Base-by-base conservation (phyloP, 495 filamentous ascomycete species). In the Haplographium delicatum region DNA sequence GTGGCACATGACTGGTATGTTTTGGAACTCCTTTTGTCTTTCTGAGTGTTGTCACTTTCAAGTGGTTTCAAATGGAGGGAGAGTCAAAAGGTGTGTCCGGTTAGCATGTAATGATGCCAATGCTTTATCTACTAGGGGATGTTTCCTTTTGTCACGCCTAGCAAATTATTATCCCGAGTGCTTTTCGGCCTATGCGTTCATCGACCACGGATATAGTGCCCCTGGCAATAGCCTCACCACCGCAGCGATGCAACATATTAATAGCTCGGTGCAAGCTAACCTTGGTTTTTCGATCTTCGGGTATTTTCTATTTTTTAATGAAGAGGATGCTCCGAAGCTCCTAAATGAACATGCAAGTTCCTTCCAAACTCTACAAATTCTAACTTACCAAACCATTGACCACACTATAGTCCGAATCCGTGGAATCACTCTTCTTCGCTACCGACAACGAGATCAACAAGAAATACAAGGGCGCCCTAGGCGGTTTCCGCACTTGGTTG, bases 1-100 rank as follows among this genome's bases (percentile, higher is more conserved):
- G 60, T 71, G 4, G 61, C 56, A 5, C 67, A 70, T 50, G 68
- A 71, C 45, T 71, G 60, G 63, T 51, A 44, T 41, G 40, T 51
- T 51, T 34, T 44, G 43, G 3, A 15, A 53, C 30, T 44, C 42
- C 4, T 44, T 44, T 7, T 53, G 15, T 41, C 51, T 40, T 53
- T 40, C 23, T 40, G 40, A 3, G 23, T 27, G 5, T 53, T 44
- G 10, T 47, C 44, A 53, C 40, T 37, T 40, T 42, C 31, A 53
- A 8, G 16, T 46, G 27, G 41, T 37, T 45, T 43, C 30, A 34
- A 38, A 38, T 7, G 41, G 23, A 43, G 46, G 46, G 46, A 27
- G 34, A 38, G 19, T 39, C 33, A 27, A 25, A 43, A 43, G 25
- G 38, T 51, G 37, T 51, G 35, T 26, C 47, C 13, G 22, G 23